Evolutionary conservation across 768 basidiomycete genomes (phyloP).

Genomic region (Royoungia palumana): DNA sequence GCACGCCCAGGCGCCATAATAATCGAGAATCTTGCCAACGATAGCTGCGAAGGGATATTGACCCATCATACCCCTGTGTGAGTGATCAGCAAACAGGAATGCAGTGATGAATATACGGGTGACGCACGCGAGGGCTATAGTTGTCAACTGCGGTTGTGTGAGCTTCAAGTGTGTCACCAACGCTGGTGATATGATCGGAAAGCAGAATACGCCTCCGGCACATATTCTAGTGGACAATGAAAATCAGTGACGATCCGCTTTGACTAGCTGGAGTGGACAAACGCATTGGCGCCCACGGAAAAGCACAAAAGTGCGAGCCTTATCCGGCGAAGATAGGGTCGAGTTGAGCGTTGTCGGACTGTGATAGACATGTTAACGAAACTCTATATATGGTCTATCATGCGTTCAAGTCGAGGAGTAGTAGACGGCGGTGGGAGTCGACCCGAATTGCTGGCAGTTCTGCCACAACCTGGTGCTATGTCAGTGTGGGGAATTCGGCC

Average conservation of each 20-base stretch:
- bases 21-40: conserved; percentile 67
- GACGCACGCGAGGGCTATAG: conserved; percentile 71
- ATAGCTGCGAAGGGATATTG: conserved; percentile 76
- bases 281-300: conserved; percentile 66
- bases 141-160: conserved; percentile 74
- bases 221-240: conserved; percentile 46
- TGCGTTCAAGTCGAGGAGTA: background rate
- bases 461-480: background rate
- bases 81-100: background rate
- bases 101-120: conserved; percentile 29
- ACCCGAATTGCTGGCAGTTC: too few species aligned
- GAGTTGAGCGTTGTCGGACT: conserved; percentile 2
- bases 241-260: background rate
- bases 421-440: too few species aligned
- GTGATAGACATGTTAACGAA: conserved; percentile 13
- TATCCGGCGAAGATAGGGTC: conserved; percentile 17
- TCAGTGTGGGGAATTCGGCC: background rate
- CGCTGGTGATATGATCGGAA: conserved; percentile 68
- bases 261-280: conserved; percentile 25
- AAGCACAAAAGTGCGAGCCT: conserved; percentile 40
- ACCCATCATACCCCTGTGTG: conserved; percentile 68
- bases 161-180: conserved; percentile 58
- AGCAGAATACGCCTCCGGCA: conserved; percentile 78
- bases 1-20: conserved; percentile 62
- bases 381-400: background rate